Base-by-base conservation (phyloP, 441 rosid genomes). In the Populus tomentosa region DNA sequence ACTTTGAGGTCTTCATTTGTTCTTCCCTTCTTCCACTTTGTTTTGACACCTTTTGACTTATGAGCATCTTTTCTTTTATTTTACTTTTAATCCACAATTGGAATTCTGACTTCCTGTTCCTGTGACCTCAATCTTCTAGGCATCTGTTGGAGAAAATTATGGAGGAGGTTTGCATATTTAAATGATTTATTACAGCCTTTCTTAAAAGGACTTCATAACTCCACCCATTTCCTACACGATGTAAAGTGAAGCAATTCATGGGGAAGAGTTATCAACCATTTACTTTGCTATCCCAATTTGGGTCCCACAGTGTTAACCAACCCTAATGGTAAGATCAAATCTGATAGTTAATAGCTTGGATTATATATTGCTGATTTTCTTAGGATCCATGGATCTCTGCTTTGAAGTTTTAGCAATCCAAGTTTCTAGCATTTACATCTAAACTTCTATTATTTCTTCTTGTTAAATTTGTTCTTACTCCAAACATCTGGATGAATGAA, bases 151-250 rank as follows among this genome's bases (percentile, higher is more conserved):
- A 82, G 94, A 89, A 83, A 78, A 78, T 72, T 94, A 94, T 82
- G 97, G 95, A 75, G 98, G 98, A 84, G 86, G 72, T 80, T 81
- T 94, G 78, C 74, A 80, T 74, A 78, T 89, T 70, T 77, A 82
- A 38, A 77, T 14, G 32, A 53, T 26, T 66, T 71, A 73, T 56
- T 82, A 76, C 74, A 64, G 59, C 40, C 61, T 42, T 40, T 59
- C 36, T 46, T 10, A 63, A 30, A 20, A n/a, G 64, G 71, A 61
- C 38, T 40, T 46, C 66, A 6, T 67, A 56, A 69, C 73, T 50
- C 32, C 50, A 26, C 26, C 33, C 40, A 78, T 75, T 33, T 23
- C 20, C 42, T 50, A 62, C 61, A 72, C 18, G 74, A 38, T 56
- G 40, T 11, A 26, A 4, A 2, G 23, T 28, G 5, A 3, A 42